Evolutionary conservation across 1,284 basidiomycete species (phyloP).

Genomic region (Melanopsichium pennsylvanicum): DNA sequence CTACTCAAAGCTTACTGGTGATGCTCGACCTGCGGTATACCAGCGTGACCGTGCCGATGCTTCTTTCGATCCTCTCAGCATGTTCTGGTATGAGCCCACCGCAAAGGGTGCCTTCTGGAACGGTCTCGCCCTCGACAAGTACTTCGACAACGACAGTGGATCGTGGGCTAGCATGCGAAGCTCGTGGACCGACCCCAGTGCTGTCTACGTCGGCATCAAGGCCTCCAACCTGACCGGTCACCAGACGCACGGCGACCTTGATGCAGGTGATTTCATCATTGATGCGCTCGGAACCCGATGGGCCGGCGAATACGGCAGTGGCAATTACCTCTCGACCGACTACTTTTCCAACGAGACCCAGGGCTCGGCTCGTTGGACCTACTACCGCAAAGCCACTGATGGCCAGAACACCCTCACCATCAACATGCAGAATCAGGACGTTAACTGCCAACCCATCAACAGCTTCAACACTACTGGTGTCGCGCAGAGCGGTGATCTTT

Average conservation of each 20-base stretch:
- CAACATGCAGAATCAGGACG: slow-evolving; percentile 80
- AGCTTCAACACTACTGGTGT: slow-evolving; percentile 73
- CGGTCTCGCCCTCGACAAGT: slow-evolving; percentile 82
- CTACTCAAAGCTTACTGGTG: slow-evolving; percentile 50
- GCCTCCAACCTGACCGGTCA: slow-evolving; percentile 75
- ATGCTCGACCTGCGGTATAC: slow-evolving; percentile 80
- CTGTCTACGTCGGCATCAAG: slow-evolving; percentile 86
- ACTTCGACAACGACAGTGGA: slow-evolving; percentile 71
- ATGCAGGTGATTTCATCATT: slow-evolving; percentile 90
- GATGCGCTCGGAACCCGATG: slow-evolving; percentile 94
- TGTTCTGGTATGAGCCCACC: slow-evolving; percentile 96
- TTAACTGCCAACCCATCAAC: slow-evolving; percentile 74
- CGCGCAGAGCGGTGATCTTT: slow-evolving; percentile 77
- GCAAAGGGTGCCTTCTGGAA: slow-evolving; percentile 90
- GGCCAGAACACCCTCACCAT: slow-evolving; percentile 95
- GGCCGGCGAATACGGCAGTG: slow-evolving; percentile 93
- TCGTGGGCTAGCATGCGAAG: slow-evolving; percentile 92
- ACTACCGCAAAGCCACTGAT: slow-evolving; percentile 92
- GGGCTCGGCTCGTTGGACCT: slow-evolving; percentile 54
- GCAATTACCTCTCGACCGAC: slow-evolving; percentile 74
- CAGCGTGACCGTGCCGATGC: slow-evolving; percentile 87
- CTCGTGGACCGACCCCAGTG: slow-evolving; percentile 86
- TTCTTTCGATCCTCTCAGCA: slow-evolving; percentile 84
- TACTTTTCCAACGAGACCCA: slow-evolving; percentile 61
- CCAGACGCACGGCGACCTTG: slow-evolving; percentile 92